Base-by-base conservation (phyloP, 352 stramenopile genomes). In the Phytophthora multivora region DNA sequence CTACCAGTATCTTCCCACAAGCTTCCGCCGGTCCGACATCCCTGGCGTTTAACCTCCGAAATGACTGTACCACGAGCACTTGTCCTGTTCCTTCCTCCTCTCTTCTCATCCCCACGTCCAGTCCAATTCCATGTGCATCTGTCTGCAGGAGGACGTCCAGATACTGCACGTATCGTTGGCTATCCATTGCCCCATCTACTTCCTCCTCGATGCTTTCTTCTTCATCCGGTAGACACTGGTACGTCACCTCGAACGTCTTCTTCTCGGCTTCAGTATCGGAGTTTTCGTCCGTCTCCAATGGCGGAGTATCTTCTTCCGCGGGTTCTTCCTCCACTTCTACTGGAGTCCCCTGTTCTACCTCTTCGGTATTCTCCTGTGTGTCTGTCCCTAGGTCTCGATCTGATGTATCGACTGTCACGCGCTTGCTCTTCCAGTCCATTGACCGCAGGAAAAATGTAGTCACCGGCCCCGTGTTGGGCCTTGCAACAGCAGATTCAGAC, bases 11-110 rank as follows among this genome's bases (percentile, higher is more conserved):
- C 46, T 86, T 71, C 8, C 65, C 56, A 38, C 55, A 75, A 4
- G 67, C 67, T 46, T 90, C 80, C 0, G 80, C 80, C 6, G 80
- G 80, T 5, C 79, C 80, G 12, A 80, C 31, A 42, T 88, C 80
- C 1, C 50, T 6, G 0, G 19, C 23, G 33, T 75, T 63, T 8
- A 79, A 25, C 15, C 77, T 71, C 6, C 80, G 74, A 39, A 90
- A 90, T 1, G 74, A 87, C 18, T 63, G 54, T 18, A 77, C 66
- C n/a, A 88, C 51, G 4, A 79, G 28, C 7, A 51, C 11, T 5
- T 49, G 25, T 33, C 31, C 18, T 3, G 12, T 28, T 7, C 26
- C 30, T 9, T 35, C 33, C 6, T 47, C 30, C 11, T 57, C 21
- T 5, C 15, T 30, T 4, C 8, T 19, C 12, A 71, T 7, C 8